A percentile compares a stretch with the other conserved stretches of the same genome.
Conservation (phyloP, 1,284 basidiomycete genomes). For the Nidula niveotomentosa region DNA sequence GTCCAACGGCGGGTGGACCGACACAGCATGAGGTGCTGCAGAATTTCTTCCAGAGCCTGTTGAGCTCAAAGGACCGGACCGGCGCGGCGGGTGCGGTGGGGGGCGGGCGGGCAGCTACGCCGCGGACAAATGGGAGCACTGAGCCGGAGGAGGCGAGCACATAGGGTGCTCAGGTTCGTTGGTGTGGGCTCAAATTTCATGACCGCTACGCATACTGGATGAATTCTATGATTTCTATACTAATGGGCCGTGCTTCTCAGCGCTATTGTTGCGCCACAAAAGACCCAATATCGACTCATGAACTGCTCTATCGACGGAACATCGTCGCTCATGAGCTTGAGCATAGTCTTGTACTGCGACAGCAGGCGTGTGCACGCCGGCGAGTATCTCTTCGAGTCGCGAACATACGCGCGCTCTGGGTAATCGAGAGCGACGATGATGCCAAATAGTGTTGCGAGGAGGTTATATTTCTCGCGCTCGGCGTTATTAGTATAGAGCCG, state of each 20-base stretch:
- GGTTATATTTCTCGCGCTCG: constrained; percentile 89
- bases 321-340: constrained; percentile 88
- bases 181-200: too few species aligned
- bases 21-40: constrained; percentile 82
- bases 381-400: constrained; percentile 89
- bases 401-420: constrained; percentile 93
- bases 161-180: too few species aligned
- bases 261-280: constrained; percentile 11
- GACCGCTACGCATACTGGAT: too few species aligned
- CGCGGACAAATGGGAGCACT: constrained; percentile 30
- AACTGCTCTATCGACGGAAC: constrained; percentile 86
- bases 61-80: constrained; percentile 65
- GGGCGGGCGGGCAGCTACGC: constrained; percentile 11
- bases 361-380: constrained; percentile 92
- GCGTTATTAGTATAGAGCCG: constrained; percentile 87
- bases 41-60: constrained; percentile 83
- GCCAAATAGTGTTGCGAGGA: constrained; percentile 88
- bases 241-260: not conserved
- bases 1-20: constrained; percentile 33
- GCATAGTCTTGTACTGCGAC: constrained; percentile 96
- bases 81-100: constrained; percentile 16
- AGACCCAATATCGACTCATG: constrained; percentile 86
- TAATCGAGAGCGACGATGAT: constrained; percentile 93
- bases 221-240: too few species aligned
- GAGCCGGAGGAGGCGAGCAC: not conserved